These are phyloP conservation scores for Straminergon stramineum DNA, from an alignment of 225 moss, liverwort and hornwort genomes.

Conservation along the genomic window DNA sequence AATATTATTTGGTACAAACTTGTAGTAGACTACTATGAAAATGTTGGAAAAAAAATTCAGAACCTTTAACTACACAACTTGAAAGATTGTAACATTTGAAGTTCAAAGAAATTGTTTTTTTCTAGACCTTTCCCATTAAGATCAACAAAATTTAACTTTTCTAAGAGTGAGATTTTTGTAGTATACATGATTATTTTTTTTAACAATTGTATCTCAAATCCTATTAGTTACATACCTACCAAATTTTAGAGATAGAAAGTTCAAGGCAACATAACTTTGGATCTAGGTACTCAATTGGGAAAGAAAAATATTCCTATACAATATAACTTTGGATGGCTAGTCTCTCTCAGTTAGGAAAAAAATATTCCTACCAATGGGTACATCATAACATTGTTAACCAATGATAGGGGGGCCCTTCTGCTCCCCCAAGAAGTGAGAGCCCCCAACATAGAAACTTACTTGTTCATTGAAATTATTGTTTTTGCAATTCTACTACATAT, in stretches of 20 bases:
- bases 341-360: too few relatives aligned
- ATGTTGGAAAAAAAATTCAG: not conserved
- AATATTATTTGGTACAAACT: not conserved
- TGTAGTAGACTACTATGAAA: not conserved
- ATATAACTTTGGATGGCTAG: too few relatives aligned
- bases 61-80: too few relatives aligned
- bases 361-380: not conserved
- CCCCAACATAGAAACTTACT: too few relatives aligned
- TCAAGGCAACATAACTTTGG: not conserved
- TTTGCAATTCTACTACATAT: too few relatives aligned
- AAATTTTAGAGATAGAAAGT: not conserved
- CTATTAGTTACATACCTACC: too few relatives aligned
- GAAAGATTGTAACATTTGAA: not conserved
- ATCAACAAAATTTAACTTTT: not conserved
- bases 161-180: not conserved
- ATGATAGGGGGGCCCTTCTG: too few relatives aligned
- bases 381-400: too few relatives aligned
- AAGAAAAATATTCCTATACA: not conserved
- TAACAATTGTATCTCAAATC: not conserved
- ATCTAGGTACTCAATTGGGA: accelerated
- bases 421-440: too few relatives aligned
- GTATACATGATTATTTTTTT: not conserved
- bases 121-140: accelerated
- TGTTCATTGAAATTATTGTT: too few relatives aligned
- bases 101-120: accelerated